Conservation (phyloP, 1,284 basidiomycete genomes). For the Mycena citricolor region DNA sequence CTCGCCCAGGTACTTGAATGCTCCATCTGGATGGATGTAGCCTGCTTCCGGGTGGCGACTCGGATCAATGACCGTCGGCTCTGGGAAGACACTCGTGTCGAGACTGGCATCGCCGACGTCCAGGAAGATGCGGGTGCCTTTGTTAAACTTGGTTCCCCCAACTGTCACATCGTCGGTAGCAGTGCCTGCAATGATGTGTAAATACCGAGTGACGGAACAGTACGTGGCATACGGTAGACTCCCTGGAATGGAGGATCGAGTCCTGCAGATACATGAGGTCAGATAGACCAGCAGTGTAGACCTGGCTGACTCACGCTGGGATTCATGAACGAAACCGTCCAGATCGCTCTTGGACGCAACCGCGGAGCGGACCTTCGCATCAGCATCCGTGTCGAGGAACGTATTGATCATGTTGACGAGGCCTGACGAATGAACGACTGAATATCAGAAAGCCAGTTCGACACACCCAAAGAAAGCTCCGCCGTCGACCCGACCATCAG, state of each 20-base stretch:
- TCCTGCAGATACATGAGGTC: slow-evolving; percentile 31
- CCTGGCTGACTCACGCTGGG: slow-evolving; percentile 51
- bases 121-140: slow-evolving; percentile 56
- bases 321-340: slow-evolving; percentile 61
- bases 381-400: slow-evolving; percentile 50
- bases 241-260: slow-evolving; percentile 49
- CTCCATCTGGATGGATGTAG: slow-evolving; percentile 55
- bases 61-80: slow-evolving; percentile 48
- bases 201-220: not conserved
- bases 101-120: slow-evolving; percentile 55
- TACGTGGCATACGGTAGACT: slow-evolving; percentile 46
- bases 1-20: slow-evolving; percentile 56
- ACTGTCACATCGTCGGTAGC: slow-evolving; percentile 44
- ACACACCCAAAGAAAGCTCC: slow-evolving; percentile 66
- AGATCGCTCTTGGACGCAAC: slow-evolving; percentile 39
- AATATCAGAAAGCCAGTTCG: not conserved
- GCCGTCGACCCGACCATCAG: slow-evolving; percentile 66
- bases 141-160: slow-evolving; percentile 41
- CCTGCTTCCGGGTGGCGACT: slow-evolving; percentile 44
- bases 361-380: slow-evolving; percentile 40
- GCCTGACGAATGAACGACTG: slow-evolving; percentile 26
- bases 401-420: slow-evolving; percentile 52
- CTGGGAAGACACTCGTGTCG: slow-evolving; percentile 57
- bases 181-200: slow-evolving; percentile 37
- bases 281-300: slow-evolving; percentile 1